Conservation (phyloP, 1,284 basidiomycete genomes). For the Apiotrichum porosum region DNA sequence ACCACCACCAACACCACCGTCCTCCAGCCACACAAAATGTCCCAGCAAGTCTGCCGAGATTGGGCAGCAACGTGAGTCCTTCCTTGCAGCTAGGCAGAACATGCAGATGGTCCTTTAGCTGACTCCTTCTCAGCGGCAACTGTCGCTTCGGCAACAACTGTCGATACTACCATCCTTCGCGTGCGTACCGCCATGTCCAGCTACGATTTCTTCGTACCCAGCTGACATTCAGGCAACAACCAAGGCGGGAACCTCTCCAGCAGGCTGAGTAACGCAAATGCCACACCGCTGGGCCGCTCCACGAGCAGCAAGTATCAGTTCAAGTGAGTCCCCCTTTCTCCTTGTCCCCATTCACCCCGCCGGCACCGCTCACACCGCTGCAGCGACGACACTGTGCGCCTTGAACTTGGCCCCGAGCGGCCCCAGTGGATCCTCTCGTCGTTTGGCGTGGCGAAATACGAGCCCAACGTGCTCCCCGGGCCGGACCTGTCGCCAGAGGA, state of each 20-base stretch:
- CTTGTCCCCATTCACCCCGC: too few species aligned
- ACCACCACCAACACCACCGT: neutral
- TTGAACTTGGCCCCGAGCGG: conserved; percentile 37
- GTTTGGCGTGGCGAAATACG: conserved; percentile 67
- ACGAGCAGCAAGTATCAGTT: conserved; percentile 28
- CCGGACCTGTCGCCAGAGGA: conserved; percentile 78
- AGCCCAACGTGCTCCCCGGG: conserved; percentile 63
- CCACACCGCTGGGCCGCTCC: conserved; percentile 18
- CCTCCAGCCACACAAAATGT: conserved; percentile 3
- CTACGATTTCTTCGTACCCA: too few species aligned
- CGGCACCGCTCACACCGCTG: neutral
- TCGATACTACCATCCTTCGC: conserved; percentile 35
- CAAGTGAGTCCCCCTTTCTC: conserved; percentile 25
- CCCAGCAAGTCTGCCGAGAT: conserved; percentile 12
- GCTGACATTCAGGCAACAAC: too few species aligned
- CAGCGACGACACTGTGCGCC: conserved; percentile 34
- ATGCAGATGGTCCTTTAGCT: too few species aligned
- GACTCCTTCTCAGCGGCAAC: too few species aligned
- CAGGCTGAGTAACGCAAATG: conserved; percentile 13
- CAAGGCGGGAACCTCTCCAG: too few species aligned
- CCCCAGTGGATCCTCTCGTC: conserved; percentile 78
- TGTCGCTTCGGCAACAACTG: conserved; percentile 39
- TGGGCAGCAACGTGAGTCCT: conserved; percentile 11
- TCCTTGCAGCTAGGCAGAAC: neutral
- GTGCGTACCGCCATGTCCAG: conserved; percentile 5